A percentile compares a stretch with the other conserved stretches of the same genome.
phyloP scores from a whole-genome alignment of 1,284 basidiomycete species.

The Boletellus deceptivus region DNA sequence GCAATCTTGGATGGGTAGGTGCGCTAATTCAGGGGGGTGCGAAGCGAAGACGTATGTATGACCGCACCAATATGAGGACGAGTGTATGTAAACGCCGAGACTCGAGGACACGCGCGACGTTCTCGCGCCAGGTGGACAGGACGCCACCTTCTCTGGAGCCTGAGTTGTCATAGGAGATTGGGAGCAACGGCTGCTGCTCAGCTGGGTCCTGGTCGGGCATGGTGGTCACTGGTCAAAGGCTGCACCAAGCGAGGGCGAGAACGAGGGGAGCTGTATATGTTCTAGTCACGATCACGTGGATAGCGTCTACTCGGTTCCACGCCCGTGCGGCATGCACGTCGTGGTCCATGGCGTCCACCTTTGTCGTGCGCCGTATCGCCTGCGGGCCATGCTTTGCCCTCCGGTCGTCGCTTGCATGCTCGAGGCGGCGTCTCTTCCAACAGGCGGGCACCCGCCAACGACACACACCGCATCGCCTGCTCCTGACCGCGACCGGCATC shows the following conservation, averaged over 20 bases:
- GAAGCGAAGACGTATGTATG: constrained; percentile 12
- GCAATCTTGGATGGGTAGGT: constrained; percentile 45
- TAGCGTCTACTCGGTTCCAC: neutral
- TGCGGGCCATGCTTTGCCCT: constrained; percentile 10
- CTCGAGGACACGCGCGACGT: constrained; percentile 52
- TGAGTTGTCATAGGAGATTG: constrained; percentile 27
- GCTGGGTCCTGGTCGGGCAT: constrained; percentile 39
- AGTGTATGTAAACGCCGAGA: constrained; percentile 51
- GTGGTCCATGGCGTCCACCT: constrained; percentile 8
- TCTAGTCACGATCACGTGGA: constrained; percentile 33
- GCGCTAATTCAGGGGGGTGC: constrained; percentile 11
- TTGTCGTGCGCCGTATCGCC: constrained; percentile 15
- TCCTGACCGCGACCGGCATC: constrained; percentile 29
- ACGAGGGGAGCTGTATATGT: neutral
- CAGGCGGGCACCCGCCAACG: neutral
- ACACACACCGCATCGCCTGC: constrained; percentile 7
- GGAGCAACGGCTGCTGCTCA: constrained; percentile 58
- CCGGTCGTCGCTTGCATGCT: constrained; percentile 2
- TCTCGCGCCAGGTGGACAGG: constrained; percentile 34
- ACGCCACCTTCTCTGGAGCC: constrained; percentile 15
- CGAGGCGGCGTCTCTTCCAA: constrained; percentile 3
- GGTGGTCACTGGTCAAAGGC: constrained; percentile 29
- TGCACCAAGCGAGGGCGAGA: constrained; percentile 3
- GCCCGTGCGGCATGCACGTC: too few relatives aligned
- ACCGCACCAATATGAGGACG: constrained; percentile 57